These are phyloP conservation scores for Sclerotinia glacialis DNA, from an alignment of 2,329 filamentous ascomycete genomes.

Conservation along the genomic window DNA sequence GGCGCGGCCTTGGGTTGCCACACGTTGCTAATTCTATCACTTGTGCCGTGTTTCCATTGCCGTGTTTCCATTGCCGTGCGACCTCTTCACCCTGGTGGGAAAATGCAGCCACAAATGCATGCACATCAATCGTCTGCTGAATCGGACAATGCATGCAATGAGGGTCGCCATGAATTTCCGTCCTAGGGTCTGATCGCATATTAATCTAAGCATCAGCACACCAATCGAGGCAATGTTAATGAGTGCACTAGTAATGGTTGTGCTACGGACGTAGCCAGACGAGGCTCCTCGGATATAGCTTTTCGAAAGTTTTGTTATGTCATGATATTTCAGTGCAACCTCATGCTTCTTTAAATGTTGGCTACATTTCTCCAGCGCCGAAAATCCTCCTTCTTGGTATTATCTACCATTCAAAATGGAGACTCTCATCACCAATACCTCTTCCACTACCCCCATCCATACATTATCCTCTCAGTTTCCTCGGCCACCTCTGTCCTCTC, in stretches of 20 bases:
- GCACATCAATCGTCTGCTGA: background rate
- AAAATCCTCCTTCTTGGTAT: background rate
- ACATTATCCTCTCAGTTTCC: constrained; percentile 51
- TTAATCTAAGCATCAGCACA: background rate
- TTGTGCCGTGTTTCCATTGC: background rate
- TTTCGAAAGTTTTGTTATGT: background rate
- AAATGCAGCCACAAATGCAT: background rate
- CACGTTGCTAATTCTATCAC: background rate
- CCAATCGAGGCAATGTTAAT: background rate
- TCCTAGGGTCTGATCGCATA: background rate
- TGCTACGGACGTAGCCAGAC: background rate
- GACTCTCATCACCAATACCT: background rate
- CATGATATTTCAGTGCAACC: background rate
- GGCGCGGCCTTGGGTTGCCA: background rate
- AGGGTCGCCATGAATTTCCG: background rate
- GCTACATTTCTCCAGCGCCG: background rate
- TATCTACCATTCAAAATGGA: constrained; percentile 6
- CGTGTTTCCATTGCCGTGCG: background rate
- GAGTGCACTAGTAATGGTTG: background rate
- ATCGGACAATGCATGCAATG: background rate
- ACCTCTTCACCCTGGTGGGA: background rate
- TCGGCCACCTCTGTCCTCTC: constrained; percentile 66
- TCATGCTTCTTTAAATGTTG: background rate
- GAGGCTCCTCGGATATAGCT: background rate
- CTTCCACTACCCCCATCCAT: constrained; percentile 47